These are phyloP conservation scores for Phytophthora megakarya DNA, from an alignment of 352 stramenopile species.

Conservation along the genomic window DNA sequence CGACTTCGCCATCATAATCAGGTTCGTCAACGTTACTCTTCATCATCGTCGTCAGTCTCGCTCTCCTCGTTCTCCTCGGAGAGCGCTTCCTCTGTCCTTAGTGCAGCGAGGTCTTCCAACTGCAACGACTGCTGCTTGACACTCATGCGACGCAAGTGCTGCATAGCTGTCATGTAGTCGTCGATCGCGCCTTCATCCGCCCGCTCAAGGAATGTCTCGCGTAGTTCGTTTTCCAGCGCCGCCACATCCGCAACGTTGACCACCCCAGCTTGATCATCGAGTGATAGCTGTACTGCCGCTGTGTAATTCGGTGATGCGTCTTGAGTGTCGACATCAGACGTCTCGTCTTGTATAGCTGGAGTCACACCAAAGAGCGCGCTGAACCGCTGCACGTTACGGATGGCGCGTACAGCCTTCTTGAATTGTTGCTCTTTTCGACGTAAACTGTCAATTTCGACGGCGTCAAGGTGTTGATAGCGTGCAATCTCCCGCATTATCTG, in stretches of 20 bases:
- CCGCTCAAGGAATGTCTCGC: slow-evolving; percentile 65
- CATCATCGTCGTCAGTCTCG: slow-evolving; percentile 38
- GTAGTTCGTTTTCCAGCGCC: slow-evolving; percentile 67
- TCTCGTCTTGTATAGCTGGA: slow-evolving; percentile 12
- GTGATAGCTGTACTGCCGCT: slow-evolving; percentile 36
- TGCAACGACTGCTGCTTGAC: slow-evolving; percentile 35
- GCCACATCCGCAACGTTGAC: slow-evolving; percentile 37
- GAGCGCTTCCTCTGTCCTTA: slow-evolving; percentile 6
- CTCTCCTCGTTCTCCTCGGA: slow-evolving; percentile 36
- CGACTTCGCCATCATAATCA: slow-evolving; percentile 19
- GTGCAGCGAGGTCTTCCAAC: slow-evolving; percentile 12
- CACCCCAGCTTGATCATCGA: slow-evolving; percentile 14
- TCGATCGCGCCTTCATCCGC: slow-evolving; percentile 67
- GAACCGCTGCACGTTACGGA: slow-evolving; percentile 55
- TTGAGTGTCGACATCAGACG: neutral
- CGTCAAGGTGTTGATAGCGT: slow-evolving; percentile 70
- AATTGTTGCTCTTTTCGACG: slow-evolving; percentile 74
- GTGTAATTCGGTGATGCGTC: slow-evolving; percentile 38
- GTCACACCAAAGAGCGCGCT: slow-evolving; percentile 20
- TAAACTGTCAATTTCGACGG: slow-evolving; percentile 65
- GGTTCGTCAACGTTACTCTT: slow-evolving; percentile 24
- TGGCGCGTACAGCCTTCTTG: slow-evolving; percentile 67
- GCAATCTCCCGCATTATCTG: slow-evolving; percentile 82
- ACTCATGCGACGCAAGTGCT: slow-evolving; percentile 60
- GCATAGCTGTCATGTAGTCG: slow-evolving; percentile 69